phyloP scores from a whole-genome alignment of 2,329 filamentous ascomycete species.

The Hymenoscyphus occultus region DNA sequence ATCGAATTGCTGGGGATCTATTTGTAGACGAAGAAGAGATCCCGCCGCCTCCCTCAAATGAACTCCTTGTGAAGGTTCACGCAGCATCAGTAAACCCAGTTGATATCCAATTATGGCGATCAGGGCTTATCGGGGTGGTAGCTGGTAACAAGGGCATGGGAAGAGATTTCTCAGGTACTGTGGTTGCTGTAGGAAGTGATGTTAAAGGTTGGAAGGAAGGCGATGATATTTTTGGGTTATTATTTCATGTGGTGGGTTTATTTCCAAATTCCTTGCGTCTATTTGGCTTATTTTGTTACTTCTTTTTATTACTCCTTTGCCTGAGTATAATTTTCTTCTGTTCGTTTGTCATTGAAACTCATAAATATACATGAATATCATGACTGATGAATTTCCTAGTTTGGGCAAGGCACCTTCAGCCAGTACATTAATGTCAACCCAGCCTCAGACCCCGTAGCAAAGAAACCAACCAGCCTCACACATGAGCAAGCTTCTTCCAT shows the following conservation, averaged over 20 bases:
- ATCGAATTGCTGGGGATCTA: constrained; percentile 20
- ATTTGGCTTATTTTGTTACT: neutral
- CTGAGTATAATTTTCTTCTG: neutral
- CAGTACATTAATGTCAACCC: constrained; percentile 32
- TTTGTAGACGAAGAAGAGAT: constrained; percentile 27
- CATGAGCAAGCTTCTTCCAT: constrained; percentile 45
- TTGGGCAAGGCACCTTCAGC: constrained; percentile 34
- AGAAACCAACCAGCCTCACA: constrained; percentile 42
- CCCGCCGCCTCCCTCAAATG: constrained; percentile 25
- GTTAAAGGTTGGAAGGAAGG: constrained; percentile 37
- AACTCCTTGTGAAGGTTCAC: constrained; percentile 32
- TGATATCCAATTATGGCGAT: constrained; percentile 34
- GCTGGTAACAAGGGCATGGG: constrained; percentile 34
- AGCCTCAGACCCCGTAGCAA: constrained; percentile 26
- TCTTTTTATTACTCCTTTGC: neutral
- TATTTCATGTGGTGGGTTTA: constrained; percentile 29
- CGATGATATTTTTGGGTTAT: constrained; percentile 39
- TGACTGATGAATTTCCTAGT: constrained; percentile 17
- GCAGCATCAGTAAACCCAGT: constrained; percentile 35
- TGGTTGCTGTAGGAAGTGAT: constrained; percentile 36
- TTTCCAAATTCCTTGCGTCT: neutral
- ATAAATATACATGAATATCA: neutral
- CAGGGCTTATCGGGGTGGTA: constrained; percentile 27
- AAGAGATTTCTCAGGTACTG: constrained; percentile 33
- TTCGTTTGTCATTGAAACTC: neutral